Conservation (phyloP, 495 filamentous ascomycete species). For the Sporormia fimetaria region DNA sequence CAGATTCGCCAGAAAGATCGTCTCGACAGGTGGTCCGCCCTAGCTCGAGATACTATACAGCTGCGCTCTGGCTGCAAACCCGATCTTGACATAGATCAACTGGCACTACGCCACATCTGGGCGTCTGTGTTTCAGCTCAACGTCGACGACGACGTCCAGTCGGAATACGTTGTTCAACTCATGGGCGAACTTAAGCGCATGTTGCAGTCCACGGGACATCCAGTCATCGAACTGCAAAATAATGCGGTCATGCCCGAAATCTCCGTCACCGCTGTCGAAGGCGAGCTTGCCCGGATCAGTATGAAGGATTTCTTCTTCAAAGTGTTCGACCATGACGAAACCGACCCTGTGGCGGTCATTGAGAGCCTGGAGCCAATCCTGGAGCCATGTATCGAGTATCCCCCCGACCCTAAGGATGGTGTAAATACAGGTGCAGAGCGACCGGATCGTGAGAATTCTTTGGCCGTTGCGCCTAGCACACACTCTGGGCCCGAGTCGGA, state of each 20-base stretch:
- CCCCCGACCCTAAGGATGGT: slow-evolving; percentile 1
- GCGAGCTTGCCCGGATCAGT: slow-evolving; percentile 80
- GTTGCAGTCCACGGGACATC: slow-evolving; percentile 33
- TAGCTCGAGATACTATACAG: slow-evolving; percentile 53
- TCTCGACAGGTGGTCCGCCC: slow-evolving; percentile 60
- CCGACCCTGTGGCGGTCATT: slow-evolving; percentile 69
- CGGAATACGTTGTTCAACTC: slow-evolving; percentile 70
- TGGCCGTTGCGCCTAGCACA: slow-evolving; percentile 34
- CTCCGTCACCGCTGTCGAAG: slow-evolving; percentile 65
- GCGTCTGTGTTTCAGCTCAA: slow-evolving; percentile 64
- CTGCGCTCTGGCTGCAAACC: slow-evolving; percentile 23
- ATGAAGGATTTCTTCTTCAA: slow-evolving; percentile 93
- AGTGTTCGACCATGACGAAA: slow-evolving; percentile 56
- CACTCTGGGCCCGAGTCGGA: slow-evolving; percentile 12
- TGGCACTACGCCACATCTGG: slow-evolving; percentile 67
- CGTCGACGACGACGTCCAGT: slow-evolving; percentile 51
- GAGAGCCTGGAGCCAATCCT: slow-evolving; percentile 88
- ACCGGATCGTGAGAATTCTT: slow-evolving; percentile 4
- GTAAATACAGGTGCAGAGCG: slow-evolving; percentile 8
- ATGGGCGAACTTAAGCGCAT: slow-evolving; percentile 58
- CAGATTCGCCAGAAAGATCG: slow-evolving; percentile 54
- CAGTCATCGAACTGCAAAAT: slow-evolving; percentile 60
- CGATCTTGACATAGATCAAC: slow-evolving; percentile 31
- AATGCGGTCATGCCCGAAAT: slow-evolving; percentile 84
- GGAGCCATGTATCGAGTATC: slow-evolving; percentile 37